phyloP scores from a whole-genome alignment of 2,329 filamentous ascomycete genomes.

The Claviceps spartinae region DNA sequence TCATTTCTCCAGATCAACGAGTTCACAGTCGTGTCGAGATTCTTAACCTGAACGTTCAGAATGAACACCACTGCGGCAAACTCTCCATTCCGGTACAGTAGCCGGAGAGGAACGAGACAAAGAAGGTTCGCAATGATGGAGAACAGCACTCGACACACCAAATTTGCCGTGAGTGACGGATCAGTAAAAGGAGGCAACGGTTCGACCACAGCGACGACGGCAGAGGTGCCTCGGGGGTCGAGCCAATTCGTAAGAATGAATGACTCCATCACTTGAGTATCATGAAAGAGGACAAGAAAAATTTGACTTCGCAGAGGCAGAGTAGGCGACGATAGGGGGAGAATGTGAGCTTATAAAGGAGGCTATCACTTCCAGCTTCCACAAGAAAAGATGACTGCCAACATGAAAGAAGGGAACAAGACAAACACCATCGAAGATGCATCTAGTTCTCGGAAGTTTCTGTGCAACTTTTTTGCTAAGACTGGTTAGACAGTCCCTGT shows the following conservation, averaged over 20 bases:
- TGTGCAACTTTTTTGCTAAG: slow-evolving; percentile 1
- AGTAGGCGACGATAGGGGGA: neutral
- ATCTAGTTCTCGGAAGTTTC: neutral
- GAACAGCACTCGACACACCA: slow-evolving; percentile 34
- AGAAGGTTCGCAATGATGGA: slow-evolving; percentile 29
- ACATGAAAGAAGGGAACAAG: neutral
- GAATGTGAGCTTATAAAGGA: neutral
- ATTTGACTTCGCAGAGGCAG: neutral
- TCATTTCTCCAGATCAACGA: slow-evolving; percentile 40
- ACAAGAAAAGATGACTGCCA: neutral
- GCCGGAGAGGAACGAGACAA: slow-evolving; percentile 36
- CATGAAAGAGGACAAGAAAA: no score
- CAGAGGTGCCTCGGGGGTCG: neutral
- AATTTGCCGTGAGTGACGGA: slow-evolving; percentile 27
- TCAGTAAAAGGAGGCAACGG: slow-evolving; percentile 12
- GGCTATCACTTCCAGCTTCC: neutral
- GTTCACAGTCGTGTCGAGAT: slow-evolving; percentile 35
- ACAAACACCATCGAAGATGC: neutral
- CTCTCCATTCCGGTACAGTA: slow-evolving; percentile 39
- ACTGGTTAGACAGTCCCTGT: slow-evolving; percentile 1
- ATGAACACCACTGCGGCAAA: slow-evolving; percentile 39
- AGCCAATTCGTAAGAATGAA: neutral
- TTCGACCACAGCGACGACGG: slow-evolving; percentile 3
- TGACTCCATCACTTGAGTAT: slow-evolving; percentile 1
- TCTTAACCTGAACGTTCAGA: slow-evolving; percentile 29